Evolutionary conservation across 139 green algal species (phyloP).

Genomic region (Chlamydomonas sp.): DNA sequence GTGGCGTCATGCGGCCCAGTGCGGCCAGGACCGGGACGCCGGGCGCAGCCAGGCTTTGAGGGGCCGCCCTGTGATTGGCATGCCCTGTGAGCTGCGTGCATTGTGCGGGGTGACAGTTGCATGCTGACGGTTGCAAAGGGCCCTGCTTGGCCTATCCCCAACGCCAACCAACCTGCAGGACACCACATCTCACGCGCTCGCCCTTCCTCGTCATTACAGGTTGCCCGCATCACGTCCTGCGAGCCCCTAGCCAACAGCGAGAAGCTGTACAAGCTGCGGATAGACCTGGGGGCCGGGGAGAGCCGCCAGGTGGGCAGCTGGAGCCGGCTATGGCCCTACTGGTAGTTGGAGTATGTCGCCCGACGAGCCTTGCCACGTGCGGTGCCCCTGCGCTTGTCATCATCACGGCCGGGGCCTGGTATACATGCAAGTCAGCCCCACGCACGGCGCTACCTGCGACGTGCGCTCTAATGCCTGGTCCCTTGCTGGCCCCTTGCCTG

Average conservation of each 20-base stretch:
- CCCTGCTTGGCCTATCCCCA: not conserved
- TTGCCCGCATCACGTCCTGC: slow-evolving; percentile 40
- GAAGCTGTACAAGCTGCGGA: slow-evolving; percentile 64
- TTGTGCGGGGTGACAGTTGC: not conserved
- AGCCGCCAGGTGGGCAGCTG: slow-evolving; percentile 42
- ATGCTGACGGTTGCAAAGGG: not conserved
- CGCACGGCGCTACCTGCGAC: too few species aligned
- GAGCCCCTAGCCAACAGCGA: slow-evolving; percentile 54
- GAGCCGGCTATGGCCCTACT: not conserved
- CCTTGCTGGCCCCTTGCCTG: not conserved
- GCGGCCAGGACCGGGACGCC: not conserved
- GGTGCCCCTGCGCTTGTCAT: too few species aligned
- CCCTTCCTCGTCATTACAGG: slow-evolving; percentile 28
- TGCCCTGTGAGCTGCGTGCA: not conserved
- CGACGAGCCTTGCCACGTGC: too few species aligned
- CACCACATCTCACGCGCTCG: not conserved
- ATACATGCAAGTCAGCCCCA: too few species aligned
- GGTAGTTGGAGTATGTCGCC: too few species aligned
- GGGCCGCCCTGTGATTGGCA: not conserved
- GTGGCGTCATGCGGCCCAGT: too few species aligned
- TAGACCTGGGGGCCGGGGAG: slow-evolving; percentile 54
- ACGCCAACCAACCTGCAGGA: not conserved
- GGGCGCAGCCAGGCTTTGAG: not conserved
- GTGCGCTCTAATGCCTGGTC: too few species aligned
- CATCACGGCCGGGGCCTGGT: too few species aligned